These are phyloP conservation scores for Globisporangium paddicum DNA, from an alignment of 352 stramenopile genomes.

Conservation along the genomic window DNA sequence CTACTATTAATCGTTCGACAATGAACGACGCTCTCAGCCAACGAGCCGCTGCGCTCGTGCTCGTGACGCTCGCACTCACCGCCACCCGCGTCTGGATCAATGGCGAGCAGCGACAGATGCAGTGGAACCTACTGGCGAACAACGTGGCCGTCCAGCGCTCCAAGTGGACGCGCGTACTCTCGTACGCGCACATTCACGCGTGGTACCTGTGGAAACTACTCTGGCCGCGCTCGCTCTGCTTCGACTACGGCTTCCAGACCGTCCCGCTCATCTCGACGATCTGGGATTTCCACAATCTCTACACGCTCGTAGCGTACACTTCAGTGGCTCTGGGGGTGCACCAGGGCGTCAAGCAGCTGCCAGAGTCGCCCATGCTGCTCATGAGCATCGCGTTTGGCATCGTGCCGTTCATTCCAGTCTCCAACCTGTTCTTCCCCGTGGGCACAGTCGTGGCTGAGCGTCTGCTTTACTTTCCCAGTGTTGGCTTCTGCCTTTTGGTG, in stretches of 20 bases:
- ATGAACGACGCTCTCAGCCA: not conserved
- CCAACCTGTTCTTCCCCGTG: conserved; percentile 90
- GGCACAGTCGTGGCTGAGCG: conserved; percentile 89
- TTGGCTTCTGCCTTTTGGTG: conserved; percentile 75
- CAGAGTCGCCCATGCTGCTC: conserved; percentile 30
- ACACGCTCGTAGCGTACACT: conserved; percentile 58
- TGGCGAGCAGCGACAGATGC: conserved; percentile 49
- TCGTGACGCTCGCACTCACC: conserved; percentile 20
- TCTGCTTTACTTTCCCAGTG: conserved; percentile 88
- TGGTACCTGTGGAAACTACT: conserved; percentile 89
- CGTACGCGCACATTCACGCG: conserved; percentile 82
- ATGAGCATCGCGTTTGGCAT: conserved; percentile 65
- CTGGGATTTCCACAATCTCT: conserved; percentile 51
- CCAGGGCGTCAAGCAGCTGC: conserved; percentile 16
- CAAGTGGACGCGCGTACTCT: conserved; percentile 40
- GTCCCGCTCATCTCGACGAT: conserved; percentile 62
- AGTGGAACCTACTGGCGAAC: conserved; percentile 88
- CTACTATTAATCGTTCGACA: not conserved
- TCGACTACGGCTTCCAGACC: conserved; percentile 90
- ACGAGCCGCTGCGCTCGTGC: conserved; percentile 14
- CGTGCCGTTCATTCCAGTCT: conserved; percentile 87
- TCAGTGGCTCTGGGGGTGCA: conserved; percentile 28
- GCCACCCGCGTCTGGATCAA: conserved; percentile 60
- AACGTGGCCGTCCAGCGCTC: conserved; percentile 55
- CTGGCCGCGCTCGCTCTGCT: conserved; percentile 82